phyloP scores from a whole-genome alignment of 805 yeast species.

The Osmozyma mogii region DNA sequence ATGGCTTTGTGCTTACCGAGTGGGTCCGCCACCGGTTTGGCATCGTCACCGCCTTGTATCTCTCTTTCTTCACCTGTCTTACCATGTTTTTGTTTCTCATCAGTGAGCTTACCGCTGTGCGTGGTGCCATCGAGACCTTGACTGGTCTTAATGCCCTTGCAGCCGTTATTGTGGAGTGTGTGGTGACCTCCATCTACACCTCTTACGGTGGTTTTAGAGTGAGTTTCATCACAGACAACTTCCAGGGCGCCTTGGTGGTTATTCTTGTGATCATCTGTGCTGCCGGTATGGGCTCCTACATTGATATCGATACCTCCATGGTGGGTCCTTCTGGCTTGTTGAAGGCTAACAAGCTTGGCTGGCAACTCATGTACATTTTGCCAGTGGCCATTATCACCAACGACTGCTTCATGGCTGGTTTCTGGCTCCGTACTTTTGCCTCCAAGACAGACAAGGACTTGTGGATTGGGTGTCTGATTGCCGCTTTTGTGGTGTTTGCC shows the following conservation, averaged over 20 bases:
- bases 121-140: slow-evolving; percentile 66
- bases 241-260: slow-evolving; percentile 73
- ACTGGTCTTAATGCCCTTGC: slow-evolving; percentile 77
- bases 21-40: slow-evolving; percentile 91
- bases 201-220: slow-evolving; percentile 84
- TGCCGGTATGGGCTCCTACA: slow-evolving; percentile 70
- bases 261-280: slow-evolving; percentile 61
- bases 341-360: slow-evolving; percentile 64
- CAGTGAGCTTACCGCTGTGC: slow-evolving; percentile 76
- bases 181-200: slow-evolving; percentile 81
- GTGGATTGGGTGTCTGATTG: slow-evolving; percentile 66
- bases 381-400: slow-evolving; percentile 84
- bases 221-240: slow-evolving; percentile 78
- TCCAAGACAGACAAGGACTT: slow-evolving; percentile 71
- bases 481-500: slow-evolving; percentile 56
- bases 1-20: slow-evolving; percentile 86
- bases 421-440: slow-evolving; percentile 93
- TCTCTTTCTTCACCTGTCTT: slow-evolving; percentile 74
- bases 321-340: slow-evolving; percentile 61
- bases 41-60: slow-evolving; percentile 56
- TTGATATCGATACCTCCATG: slow-evolving; percentile 53
- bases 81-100: slow-evolving; percentile 84
- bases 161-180: slow-evolving; percentile 76
- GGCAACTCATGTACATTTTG: slow-evolving; percentile 83
- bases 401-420: slow-evolving; percentile 84